phyloP scores from a whole-genome alignment of 2,329 filamentous ascomycete species.

The Capronia coronata region DNA sequence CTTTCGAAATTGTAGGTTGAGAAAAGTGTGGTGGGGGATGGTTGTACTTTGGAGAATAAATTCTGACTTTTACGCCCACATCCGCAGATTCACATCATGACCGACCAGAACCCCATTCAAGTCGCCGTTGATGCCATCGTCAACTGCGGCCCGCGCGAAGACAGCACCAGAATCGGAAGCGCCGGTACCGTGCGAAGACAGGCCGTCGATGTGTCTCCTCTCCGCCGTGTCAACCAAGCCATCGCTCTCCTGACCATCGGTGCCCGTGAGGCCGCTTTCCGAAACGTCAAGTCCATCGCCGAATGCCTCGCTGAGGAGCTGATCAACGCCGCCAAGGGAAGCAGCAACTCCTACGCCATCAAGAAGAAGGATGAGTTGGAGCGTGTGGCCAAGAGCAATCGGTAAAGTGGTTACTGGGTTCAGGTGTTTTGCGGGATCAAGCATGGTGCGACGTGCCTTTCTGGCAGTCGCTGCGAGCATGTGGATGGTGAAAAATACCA shows the following conservation, averaged over 20 bases:
- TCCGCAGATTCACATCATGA: conserved; percentile 98
- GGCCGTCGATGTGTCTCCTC: conserved; percentile 99
- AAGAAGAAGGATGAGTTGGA: conserved; percentile 99
- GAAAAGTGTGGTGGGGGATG: no score
- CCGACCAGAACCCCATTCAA: conserved; percentile 99
- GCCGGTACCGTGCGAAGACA: conserved; percentile 99
- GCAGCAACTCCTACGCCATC: conserved; percentile 99
- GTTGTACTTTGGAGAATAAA: neutral
- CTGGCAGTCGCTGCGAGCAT: conserved; percentile 9
- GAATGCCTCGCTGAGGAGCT: conserved; percentile 99
- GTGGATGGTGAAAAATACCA: conserved; percentile 6
- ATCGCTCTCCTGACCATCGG: conserved; percentile 98
- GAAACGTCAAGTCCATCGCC: conserved; percentile 99
- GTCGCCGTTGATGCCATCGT: conserved; percentile 98
- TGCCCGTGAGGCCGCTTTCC: conserved; percentile 97
- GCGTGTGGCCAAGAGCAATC: conserved; percentile 99
- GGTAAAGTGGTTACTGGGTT: conserved; percentile 59
- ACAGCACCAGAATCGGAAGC: conserved; percentile 98
- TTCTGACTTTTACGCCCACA: neutral
- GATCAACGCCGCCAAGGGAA: conserved; percentile 99
- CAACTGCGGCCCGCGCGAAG: conserved; percentile 99
- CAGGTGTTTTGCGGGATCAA: conserved; percentile 13
- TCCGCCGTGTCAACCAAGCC: conserved; percentile 99
- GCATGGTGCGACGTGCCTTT: conserved; percentile 17
- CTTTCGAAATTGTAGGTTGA: conserved; percentile 94